Conservation (phyloP, 345 rosid genomes). For the Pistacia vera region DNA sequence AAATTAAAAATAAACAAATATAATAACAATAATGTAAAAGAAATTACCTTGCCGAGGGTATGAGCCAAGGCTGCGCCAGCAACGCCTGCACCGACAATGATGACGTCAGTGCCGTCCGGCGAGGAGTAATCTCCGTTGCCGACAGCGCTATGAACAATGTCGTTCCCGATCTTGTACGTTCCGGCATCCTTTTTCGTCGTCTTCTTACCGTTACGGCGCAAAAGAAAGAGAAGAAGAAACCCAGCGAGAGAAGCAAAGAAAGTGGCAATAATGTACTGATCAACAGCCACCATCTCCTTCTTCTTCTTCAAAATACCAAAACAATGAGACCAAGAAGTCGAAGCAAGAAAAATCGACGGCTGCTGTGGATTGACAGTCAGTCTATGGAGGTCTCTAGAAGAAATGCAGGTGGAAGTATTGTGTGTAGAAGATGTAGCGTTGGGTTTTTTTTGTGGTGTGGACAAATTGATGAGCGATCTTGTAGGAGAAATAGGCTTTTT, state of each 20-base stretch:
- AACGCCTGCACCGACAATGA: constrained; percentile 86
- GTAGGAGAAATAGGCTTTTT: background rate
- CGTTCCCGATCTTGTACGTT: constrained; percentile 15
- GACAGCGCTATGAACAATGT: background rate
- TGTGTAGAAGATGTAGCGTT: background rate
- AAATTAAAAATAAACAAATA: background rate
- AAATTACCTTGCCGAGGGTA: constrained; percentile 72
- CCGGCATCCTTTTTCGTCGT: constrained; percentile 1
- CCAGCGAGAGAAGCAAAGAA: constrained; percentile 35
- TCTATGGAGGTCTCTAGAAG: background rate
- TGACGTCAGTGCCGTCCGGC: constrained; percentile 42
- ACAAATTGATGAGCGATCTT: background rate
- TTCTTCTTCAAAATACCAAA: background rate
- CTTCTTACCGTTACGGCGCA: constrained; percentile 26
- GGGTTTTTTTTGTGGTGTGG: background rate
- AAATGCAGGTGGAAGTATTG: background rate
- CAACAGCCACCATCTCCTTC: constrained; percentile 14
- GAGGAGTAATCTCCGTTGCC: background rate
- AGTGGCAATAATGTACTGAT: constrained; percentile 29
- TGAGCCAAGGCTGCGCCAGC: constrained; percentile 85
- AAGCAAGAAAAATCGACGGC: background rate
- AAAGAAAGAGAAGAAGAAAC: constrained; percentile 28
- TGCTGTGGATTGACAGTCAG: background rate
- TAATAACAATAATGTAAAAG: background rate
- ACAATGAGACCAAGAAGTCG: background rate